These are phyloP conservation scores for Stagonosporopsis tanaceti DNA, from an alignment of 2,329 filamentous ascomycete genomes.

Conservation along the genomic window DNA sequence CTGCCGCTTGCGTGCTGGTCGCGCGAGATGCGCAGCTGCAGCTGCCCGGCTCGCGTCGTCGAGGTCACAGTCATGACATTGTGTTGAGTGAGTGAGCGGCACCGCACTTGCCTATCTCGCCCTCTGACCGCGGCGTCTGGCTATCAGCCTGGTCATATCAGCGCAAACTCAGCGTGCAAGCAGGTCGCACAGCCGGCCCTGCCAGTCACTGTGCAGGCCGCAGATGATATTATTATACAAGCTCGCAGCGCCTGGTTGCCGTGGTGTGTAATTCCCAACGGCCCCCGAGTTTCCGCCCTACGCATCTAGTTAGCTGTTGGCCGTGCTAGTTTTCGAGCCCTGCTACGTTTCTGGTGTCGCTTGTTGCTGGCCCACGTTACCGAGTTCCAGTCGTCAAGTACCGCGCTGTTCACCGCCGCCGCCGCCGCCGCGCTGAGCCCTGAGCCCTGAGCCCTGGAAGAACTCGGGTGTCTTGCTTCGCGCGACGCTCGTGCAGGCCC, in stretches of 20 bases:
- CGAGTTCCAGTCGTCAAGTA: constrained; percentile 21
- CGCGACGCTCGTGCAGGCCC: constrained; percentile 36
- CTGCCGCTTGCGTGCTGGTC: constrained; percentile 10
- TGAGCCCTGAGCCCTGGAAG: constrained; percentile 23
- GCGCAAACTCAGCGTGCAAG: constrained; percentile 8
- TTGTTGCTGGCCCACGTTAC: constrained; percentile 16
- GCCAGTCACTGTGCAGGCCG: constrained; percentile 4
- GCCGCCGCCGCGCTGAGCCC: background rate
- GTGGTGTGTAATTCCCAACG: constrained; percentile 20
- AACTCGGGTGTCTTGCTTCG: constrained; percentile 41
- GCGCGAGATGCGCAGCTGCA: constrained; percentile 10
- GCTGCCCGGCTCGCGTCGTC: constrained; percentile 14
- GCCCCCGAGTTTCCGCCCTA: constrained; percentile 24
- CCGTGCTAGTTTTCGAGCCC: constrained; percentile 4
- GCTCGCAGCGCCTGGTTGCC: constrained; percentile 7
- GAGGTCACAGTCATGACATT: constrained; percentile 15
- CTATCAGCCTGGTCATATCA: constrained; percentile 18
- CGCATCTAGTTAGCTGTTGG: constrained; percentile 17
- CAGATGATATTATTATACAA: constrained; percentile 6
- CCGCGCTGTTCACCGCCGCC: constrained; percentile 39
- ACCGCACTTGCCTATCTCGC: constrained; percentile 31
- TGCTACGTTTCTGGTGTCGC: constrained; percentile 11
- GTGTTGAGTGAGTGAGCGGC: constrained; percentile 26
- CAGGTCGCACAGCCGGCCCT: constrained; percentile 10
- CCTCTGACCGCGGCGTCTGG: constrained; percentile 17